phyloP scores from a whole-genome alignment of 257 asterid species.

The Linaria vulgaris region DNA sequence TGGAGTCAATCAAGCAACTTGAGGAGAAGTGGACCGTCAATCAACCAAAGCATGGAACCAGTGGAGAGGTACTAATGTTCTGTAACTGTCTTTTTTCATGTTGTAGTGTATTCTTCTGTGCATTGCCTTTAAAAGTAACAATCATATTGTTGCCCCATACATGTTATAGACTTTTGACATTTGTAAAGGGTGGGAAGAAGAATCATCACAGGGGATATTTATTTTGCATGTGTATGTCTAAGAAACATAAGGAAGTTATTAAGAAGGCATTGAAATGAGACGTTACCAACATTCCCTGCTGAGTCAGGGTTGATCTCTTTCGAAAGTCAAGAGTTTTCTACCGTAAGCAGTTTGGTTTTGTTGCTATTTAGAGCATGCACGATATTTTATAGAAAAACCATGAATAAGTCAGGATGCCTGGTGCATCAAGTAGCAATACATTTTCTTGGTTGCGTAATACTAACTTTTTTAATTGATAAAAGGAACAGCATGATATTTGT shows the following conservation, averaged over 20 bases:
- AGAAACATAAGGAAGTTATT: not conserved
- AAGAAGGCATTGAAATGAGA: not conserved
- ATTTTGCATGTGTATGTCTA: not conserved
- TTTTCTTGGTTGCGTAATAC: too few species aligned
- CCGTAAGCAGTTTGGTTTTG: not conserved
- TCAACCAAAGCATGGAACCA: conserved; percentile 64
- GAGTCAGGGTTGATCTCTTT: conserved; percentile 2
- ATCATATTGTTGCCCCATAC: conserved; percentile 3
- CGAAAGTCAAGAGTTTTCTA: not conserved
- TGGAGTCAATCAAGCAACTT: conserved; percentile 93
- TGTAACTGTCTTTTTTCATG: conserved; percentile 20
- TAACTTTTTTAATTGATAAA: too few species aligned
- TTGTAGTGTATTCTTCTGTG: conserved; percentile 16
- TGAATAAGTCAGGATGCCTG: not conserved
- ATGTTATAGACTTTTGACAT: conserved; percentile 6
- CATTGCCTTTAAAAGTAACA: conserved; percentile 1
- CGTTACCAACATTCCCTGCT: not conserved
- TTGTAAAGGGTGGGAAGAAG: not conserved
- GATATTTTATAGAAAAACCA: not conserved
- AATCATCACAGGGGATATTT: too few species aligned
- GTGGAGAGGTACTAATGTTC: conserved; percentile 65
- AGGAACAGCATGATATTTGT: too few species aligned
- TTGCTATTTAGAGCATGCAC: not conserved
- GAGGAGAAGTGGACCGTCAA: conserved; percentile 90
- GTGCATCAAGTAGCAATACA: too few species aligned